phyloP scores from a whole-genome alignment of 2,329 filamentous ascomycete species.

The Dactylellina sp. region DNA sequence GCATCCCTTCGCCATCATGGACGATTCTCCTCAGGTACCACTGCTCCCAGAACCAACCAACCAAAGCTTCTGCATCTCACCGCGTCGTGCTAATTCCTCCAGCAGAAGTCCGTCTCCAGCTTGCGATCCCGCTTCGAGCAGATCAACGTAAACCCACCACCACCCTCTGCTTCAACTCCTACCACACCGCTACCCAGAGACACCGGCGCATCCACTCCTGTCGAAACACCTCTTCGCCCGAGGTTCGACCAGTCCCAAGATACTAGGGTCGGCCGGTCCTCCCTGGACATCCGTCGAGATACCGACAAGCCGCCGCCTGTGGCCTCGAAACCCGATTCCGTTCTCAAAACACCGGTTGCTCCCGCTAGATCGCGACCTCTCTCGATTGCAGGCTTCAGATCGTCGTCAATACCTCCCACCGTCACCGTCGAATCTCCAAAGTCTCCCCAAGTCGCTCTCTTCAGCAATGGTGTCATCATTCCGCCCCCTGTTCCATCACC shows the following conservation, averaged over 20 bases:
- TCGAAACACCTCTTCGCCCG: slow-evolving; percentile 60
- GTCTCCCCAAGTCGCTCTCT: slow-evolving; percentile 48
- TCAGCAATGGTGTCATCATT: slow-evolving; percentile 17
- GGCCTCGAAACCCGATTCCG: slow-evolving; percentile 29
- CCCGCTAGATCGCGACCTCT: slow-evolving; percentile 43
- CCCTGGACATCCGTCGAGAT: slow-evolving; percentile 55
- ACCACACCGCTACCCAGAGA: slow-evolving; percentile 53
- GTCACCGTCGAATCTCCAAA: slow-evolving; percentile 60
- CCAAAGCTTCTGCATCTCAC: neutral
- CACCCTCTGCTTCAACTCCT: slow-evolving; percentile 61
- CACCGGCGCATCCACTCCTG: slow-evolving; percentile 64
- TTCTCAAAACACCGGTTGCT: slow-evolving; percentile 35
- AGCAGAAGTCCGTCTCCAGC: slow-evolving; percentile 79
- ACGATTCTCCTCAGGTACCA: slow-evolving; percentile 55
- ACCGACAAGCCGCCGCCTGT: slow-evolving; percentile 55
- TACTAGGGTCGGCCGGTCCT: slow-evolving; percentile 60
- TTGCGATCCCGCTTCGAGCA: slow-evolving; percentile 84
- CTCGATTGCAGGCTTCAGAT: slow-evolving; percentile 40
- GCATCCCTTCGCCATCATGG: slow-evolving; percentile 31
- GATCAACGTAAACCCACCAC: slow-evolving; percentile 66
- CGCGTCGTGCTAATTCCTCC: neutral
- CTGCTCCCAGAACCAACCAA: no score
- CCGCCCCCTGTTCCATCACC: slow-evolving; percentile 46
- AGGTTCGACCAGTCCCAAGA: slow-evolving; percentile 59
- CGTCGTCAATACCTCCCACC: slow-evolving; percentile 56